These are phyloP conservation scores for Lentinula sp. DNA, from an alignment of 768 basidiomycete species.

Conservation along the genomic window DNA sequence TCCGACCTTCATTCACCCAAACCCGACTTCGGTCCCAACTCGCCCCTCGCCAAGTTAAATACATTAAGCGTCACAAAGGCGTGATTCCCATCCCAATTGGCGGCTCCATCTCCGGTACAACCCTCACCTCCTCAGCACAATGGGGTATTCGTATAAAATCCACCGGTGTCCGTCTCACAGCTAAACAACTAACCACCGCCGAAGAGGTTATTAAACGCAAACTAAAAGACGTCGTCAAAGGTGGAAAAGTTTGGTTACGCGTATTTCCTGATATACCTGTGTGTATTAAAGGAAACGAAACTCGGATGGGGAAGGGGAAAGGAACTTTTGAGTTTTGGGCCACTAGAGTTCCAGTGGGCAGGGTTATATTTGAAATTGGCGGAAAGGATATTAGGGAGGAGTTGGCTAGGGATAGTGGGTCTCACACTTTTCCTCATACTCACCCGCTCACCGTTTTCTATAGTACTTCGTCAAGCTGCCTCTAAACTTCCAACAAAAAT, in stretches of 20 bases:
- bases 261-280: conserved; percentile 97
- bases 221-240: conserved; percentile 77
- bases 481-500: conserved; percentile 82
- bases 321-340: conserved; percentile 98
- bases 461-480: conserved; percentile 85
- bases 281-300: conserved; percentile 98
- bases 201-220: conserved; percentile 88
- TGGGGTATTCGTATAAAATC: conserved; percentile 90
- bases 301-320: conserved; percentile 99
- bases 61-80: conserved; percentile 88
- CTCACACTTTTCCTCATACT: neutral
- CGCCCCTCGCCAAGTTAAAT: conserved; percentile 79
- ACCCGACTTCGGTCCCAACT: conserved; percentile 54
- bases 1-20: conserved; percentile 24
- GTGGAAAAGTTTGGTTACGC: conserved; percentile 77
- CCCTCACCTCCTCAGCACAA: conserved; percentile 76
- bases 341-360: conserved; percentile 83
- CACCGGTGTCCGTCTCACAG: conserved; percentile 73
- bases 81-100: conserved; percentile 80
- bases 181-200: conserved; percentile 84
- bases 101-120: conserved; percentile 90
- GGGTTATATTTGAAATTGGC: conserved; percentile 92
- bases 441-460: neutral
- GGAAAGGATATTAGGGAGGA: conserved; percentile 87
- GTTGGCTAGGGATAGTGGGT: conserved; percentile 83